These are phyloP conservation scores for Botrytis elliptica DNA, from an alignment of 2,329 filamentous ascomycete genomes.

Conservation along the genomic window DNA sequence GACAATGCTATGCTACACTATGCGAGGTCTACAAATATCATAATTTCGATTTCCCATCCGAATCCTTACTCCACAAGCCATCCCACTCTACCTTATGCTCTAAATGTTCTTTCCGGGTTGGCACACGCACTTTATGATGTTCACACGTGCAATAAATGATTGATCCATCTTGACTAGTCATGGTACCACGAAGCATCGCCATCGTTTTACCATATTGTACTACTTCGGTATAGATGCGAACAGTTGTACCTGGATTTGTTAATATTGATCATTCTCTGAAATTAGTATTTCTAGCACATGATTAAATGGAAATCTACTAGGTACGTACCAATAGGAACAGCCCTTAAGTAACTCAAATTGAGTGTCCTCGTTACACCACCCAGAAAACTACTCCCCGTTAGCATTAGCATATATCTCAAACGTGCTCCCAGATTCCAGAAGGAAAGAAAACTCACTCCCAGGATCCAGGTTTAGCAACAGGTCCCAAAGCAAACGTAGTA, in stretches of 20 bases:
- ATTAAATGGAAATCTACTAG: neutral
- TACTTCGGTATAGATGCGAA: constrained; percentile 46
- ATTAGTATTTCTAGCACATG: neutral
- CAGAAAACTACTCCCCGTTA: constrained; percentile 42
- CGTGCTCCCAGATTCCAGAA: neutral
- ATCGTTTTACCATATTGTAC: constrained; percentile 50
- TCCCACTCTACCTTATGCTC: constrained; percentile 46
- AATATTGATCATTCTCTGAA: neutral
- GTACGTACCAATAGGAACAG: constrained; percentile 45
- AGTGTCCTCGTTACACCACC: constrained; percentile 51
- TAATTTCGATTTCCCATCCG: constrained; percentile 25
- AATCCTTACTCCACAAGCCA: constrained; percentile 27
- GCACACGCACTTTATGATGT: constrained; percentile 51
- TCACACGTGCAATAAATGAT: constrained; percentile 50
- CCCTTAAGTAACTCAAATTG: constrained; percentile 52
- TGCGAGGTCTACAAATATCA: constrained; percentile 37
- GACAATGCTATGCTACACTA: too few relatives aligned
- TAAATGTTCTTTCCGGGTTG: constrained; percentile 43
- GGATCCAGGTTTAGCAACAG: constrained; percentile 47
- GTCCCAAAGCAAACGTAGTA: constrained; percentile 50
- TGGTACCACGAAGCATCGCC: constrained; percentile 51
- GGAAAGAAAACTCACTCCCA: constrained; percentile 44
- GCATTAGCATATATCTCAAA: neutral
- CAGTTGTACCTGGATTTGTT: constrained; percentile 40
- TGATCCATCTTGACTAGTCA: constrained; percentile 50